Evolutionary conservation across 129 eudicot species (phyloP), one percentile per base, ranked within the genome.

Genomic region (Lactuca sativa): DNA sequence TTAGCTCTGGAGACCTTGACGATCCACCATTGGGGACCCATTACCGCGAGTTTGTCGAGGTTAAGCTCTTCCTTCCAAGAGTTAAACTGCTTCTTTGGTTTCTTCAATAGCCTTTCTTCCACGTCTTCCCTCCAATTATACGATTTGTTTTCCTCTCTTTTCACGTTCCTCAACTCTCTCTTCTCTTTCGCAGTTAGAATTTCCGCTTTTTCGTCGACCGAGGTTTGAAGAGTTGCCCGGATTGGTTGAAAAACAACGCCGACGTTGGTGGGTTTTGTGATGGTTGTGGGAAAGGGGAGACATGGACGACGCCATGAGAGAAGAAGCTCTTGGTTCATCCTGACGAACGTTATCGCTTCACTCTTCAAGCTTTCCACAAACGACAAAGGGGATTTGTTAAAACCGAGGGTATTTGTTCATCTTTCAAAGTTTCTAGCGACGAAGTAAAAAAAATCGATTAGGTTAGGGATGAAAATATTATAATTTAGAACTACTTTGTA

Each of bases 21-120:
- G 34, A 74, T 81, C 97, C 96, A 95, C 99, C 99, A 93, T 36
- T 86, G 97, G 11, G 97, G 88, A 12, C 99, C 99, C 75, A 90
- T 13, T 15, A 6, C 18, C 37, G 97, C 82, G 18, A 95, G 88
- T 21, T 74, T 72, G 43, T 95, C 95, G 55, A 95, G 85, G 59
- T 95, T 90, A 9, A 95, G 88, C 54, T 90, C 93, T 18, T 90
- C 99, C 64, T 85, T 89, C 99, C 95, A 90, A 3, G 90, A 70
- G 14, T 54, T 73, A 9, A 68, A 76, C 38, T 52, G 82, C 76
- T 83, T 90, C 64, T 79, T 89, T 38, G 90, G 92, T 75, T 89
- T 92, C 80, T 86, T 72, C 9, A 82, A 59, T 3, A 92, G 91
- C 80, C 17, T 83, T 53, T 84, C 83, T 73, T 95, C 97, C 18